Percentiles rank a stretch among this genome's conserved stretches.
phyloP scores from a whole-genome alignment of 768 basidiomycete genomes.

The Suillus weaverae region DNA sequence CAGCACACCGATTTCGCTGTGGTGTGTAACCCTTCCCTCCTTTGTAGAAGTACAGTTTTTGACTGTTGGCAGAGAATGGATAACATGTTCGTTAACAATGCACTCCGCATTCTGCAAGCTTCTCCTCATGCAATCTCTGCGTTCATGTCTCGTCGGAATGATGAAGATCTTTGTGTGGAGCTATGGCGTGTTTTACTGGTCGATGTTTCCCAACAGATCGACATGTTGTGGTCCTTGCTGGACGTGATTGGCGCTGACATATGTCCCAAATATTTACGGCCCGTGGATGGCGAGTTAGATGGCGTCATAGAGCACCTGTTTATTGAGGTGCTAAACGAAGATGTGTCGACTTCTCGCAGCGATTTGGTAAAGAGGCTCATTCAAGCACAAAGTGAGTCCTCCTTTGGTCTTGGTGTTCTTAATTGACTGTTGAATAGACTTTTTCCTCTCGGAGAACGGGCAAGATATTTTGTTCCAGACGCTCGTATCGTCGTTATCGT shows the following conservation, averaged over 20 bases:
- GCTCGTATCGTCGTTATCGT: conserved; percentile 36
- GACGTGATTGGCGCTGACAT: conserved; percentile 37
- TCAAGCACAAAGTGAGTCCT: conserved; percentile 37
- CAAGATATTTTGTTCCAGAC: conserved; percentile 33
- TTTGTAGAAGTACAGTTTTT: background rate
- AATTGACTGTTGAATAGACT: conserved; percentile 16
- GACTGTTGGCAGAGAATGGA: conserved; percentile 47
- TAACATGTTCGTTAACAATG: conserved; percentile 37
- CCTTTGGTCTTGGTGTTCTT: background rate
- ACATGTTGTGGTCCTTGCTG: conserved; percentile 38
- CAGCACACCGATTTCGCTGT: conserved; percentile 40
- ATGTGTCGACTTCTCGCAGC: conserved; percentile 26
- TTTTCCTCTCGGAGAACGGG: conserved; percentile 32
- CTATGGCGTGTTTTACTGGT: conserved; percentile 54
- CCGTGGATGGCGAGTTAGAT: conserved; percentile 47
- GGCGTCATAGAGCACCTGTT: conserved; percentile 40
- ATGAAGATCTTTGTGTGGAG: conserved; percentile 27
- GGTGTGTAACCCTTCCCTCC: conserved; percentile 36
- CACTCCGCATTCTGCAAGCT: conserved; percentile 38
- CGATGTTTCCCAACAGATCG: conserved; percentile 37
- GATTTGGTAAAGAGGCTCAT: conserved; percentile 41
- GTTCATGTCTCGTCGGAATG: conserved; percentile 31
- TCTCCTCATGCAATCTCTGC: conserved; percentile 30
- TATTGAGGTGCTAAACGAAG: conserved; percentile 34
- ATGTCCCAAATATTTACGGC: conserved; percentile 48